A percentile compares a stretch with the other conserved stretches of the same genome.
Conservation (phyloP, 2,329 filamentous ascomycete genomes). For the Boeremia exigua region DNA sequence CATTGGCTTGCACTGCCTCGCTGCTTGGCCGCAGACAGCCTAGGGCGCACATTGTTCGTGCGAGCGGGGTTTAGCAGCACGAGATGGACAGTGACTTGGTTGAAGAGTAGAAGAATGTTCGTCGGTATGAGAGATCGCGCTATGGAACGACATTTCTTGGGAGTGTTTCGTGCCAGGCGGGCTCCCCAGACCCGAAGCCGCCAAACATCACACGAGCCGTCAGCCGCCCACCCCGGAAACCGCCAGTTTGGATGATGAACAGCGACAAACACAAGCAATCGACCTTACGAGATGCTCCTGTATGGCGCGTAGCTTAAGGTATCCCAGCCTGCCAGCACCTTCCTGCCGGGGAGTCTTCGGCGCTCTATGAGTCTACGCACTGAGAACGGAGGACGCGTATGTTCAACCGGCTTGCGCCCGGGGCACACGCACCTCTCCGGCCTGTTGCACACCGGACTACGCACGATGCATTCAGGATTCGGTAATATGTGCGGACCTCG, state of each 20-base stretch:
- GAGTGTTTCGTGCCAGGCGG: not conserved
- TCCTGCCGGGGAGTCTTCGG: not conserved
- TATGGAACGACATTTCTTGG: not conserved
- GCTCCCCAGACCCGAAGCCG: slow-evolving; percentile 6
- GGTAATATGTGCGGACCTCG: not conserved
- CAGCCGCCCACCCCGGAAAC: not conserved
- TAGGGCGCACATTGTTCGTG: slow-evolving; percentile 9
- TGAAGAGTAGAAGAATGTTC: not conserved
- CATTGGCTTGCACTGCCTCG: slow-evolving; percentile 18
- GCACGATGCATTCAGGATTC: slow-evolving; percentile 1
- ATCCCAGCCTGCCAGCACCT: not conserved
- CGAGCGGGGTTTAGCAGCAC: slow-evolving; percentile 1
- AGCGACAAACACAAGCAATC: not conserved
- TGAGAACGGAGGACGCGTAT: slow-evolving; percentile 6
- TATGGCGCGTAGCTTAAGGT: not conserved
- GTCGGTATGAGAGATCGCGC: not conserved
- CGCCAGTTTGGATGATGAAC: not conserved
- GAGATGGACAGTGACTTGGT: not conserved
- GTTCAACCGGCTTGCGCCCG: not conserved
- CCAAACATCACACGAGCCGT: not conserved
- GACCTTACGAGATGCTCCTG: too few species aligned
- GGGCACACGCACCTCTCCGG: not conserved
- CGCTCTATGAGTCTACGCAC: not conserved
- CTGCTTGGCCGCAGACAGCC: slow-evolving; percentile 5
- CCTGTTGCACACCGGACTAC: not conserved